Base-by-base conservation (phyloP, 225 moss, liverwort and hornwort genomes). In the Bryoerythrophyllum caledonicum region DNA sequence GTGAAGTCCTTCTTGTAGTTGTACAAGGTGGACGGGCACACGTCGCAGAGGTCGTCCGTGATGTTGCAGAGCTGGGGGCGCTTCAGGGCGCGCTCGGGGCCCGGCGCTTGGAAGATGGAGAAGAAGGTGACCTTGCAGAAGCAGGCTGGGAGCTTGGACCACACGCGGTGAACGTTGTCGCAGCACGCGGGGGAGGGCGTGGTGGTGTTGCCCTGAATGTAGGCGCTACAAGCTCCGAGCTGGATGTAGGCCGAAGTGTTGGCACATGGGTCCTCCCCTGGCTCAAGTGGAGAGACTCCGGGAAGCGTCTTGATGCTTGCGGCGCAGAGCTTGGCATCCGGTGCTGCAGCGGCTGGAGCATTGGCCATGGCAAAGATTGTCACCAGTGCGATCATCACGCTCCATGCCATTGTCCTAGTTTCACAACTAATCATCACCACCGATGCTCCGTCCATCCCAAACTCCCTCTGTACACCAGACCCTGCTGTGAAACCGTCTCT, bases 101-200 rank as follows among this genome's bases (percentile, higher is more conserved):
- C 78, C 1, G 55, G 64, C 13, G 11, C 0, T 1, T 1, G 13
- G 17, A 78, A 74, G 13, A n/a, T 78, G 8, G 85, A 82, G 58
- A 84, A 85, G 87, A 82, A 88, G 25, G 87, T 88, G 40, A 85
- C 61, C 44, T 82, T 80, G 65, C 85, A 87, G 0, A 87, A 82
- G 49, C 85, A 87, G 27, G 72, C 59, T 2, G 49, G 10, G 3
- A 10, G 12, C 30, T 66, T 15, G 32, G 71, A n/a, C 79, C 63
- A 74, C 11, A 77, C 70, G 46, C n/a, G 6, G 7, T 49, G 74
- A 1, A 24, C 12, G 54, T 55, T 77, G 1, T 48, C 17, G 19
- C 85, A 85, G 19, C 87, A 85, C 0, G 48, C 72, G 3, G 77
- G 59, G 21, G 85, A 25, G 16, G 82, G 78, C 35, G 46, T 63